Evolutionary conservation across 768 basidiomycete genomes (phyloP).

Genomic region (Baorangia bicolor): DNA sequence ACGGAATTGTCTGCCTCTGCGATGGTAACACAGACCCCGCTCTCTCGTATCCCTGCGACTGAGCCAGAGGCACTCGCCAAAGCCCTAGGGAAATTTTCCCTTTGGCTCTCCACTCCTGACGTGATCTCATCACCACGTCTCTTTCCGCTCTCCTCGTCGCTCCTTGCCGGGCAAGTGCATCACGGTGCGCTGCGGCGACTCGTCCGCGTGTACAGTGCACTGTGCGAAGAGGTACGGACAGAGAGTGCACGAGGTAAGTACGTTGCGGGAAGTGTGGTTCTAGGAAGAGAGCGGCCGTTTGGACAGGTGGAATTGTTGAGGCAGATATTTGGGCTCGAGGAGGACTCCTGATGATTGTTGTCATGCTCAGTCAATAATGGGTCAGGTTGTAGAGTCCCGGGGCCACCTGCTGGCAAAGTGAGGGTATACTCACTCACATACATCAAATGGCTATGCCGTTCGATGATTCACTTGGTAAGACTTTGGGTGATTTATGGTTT

Average conservation of each 20-base stretch:
- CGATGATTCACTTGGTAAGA: no score
- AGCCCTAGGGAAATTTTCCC: slow-evolving; percentile 69
- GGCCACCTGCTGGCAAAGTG: no score
- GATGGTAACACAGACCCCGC: slow-evolving; percentile 50
- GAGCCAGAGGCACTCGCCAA: slow-evolving; percentile 60
- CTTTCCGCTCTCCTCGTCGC: slow-evolving; percentile 65
- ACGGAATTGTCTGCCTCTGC: neutral
- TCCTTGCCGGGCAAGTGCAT: slow-evolving; percentile 70
- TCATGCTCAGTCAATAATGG: no score
- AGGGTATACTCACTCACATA: no score
- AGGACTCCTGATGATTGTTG: slow-evolving; percentile 13
- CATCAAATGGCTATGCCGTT: no score
- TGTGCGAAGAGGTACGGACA: slow-evolving; percentile 77
- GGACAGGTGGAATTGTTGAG: slow-evolving; percentile 70
- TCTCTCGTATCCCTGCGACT: slow-evolving; percentile 67
- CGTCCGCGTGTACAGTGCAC: slow-evolving; percentile 61
- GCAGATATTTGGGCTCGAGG: slow-evolving; percentile 77
- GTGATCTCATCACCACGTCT: slow-evolving; percentile 82
- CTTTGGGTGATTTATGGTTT: no score
- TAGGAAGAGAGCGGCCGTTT: slow-evolving; percentile 83
- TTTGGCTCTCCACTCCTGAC: slow-evolving; percentile 81
- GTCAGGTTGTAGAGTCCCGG: no score
- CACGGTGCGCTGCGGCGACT: slow-evolving; percentile 69
- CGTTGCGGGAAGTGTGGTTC: slow-evolving; percentile 84
- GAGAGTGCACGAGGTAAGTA: slow-evolving; percentile 62